Percentiles rank a stretch among this genome's conserved stretches.
Evolutionary conservation across 2,329 filamentous ascomycete species (phyloP).

Genomic region (Xylariaceae sp.): DNA sequence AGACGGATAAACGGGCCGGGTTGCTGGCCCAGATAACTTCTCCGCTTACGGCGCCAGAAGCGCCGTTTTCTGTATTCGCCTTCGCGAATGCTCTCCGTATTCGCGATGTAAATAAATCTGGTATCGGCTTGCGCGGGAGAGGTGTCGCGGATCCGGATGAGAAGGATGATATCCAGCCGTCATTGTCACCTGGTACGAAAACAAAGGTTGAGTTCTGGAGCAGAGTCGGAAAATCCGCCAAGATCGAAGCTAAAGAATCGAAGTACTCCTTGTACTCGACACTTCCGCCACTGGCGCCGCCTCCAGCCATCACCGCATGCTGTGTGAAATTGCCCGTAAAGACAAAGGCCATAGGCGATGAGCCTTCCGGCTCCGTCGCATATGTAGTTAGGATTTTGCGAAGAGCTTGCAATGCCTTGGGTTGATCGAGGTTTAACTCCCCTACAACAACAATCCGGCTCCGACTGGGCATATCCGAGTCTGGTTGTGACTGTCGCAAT

Average conservation of each 20-base stretch:
- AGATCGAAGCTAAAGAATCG: slow-evolving; percentile 73
- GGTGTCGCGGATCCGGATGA: slow-evolving; percentile 66
- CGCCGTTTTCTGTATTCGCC: slow-evolving; percentile 66
- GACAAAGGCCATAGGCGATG: slow-evolving; percentile 72
- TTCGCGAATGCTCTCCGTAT: slow-evolving; percentile 73
- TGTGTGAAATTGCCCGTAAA: slow-evolving; percentile 79
- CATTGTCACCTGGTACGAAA: slow-evolving; percentile 93
- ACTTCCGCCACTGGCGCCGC: slow-evolving; percentile 68
- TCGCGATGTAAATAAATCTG: slow-evolving; percentile 84
- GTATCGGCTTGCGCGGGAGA: slow-evolving; percentile 66
- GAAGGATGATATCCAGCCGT: slow-evolving; percentile 92
- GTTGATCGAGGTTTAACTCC: slow-evolving; percentile 81
- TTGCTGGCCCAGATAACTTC: slow-evolving; percentile 87
- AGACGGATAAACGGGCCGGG: slow-evolving; percentile 74
- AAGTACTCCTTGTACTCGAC: slow-evolving; percentile 98
- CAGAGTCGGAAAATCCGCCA: slow-evolving; percentile 78
- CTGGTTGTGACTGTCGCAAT: slow-evolving; percentile 39
- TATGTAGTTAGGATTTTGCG: slow-evolving; percentile 74
- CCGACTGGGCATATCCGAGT: slow-evolving; percentile 34
- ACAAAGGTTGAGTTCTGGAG: slow-evolving; percentile 77
- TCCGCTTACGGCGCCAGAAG: slow-evolving; percentile 49
- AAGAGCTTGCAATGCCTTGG: slow-evolving; percentile 73
- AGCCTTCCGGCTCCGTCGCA: slow-evolving; percentile 55
- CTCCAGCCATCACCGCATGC: slow-evolving; percentile 60
- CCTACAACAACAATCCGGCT: slow-evolving; percentile 69